Evolutionary conservation across 106 monocot species (phyloP).

Genomic region (Dioscorea zingiberensis): DNA sequence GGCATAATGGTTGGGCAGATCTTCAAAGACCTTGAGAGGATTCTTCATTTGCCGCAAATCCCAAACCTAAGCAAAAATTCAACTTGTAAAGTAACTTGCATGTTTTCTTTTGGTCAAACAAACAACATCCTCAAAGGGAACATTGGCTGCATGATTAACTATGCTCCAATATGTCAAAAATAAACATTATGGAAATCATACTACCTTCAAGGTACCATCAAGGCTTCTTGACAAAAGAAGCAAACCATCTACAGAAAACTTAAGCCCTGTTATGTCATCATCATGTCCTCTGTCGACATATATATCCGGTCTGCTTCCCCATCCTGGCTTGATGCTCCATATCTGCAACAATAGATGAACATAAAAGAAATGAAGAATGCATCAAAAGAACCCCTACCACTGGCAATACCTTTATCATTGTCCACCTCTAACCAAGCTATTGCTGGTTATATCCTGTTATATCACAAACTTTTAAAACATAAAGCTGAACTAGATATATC

Average conservation of each 20-base stretch:
- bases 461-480: too few relatives aligned
- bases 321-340: conserved; percentile 93
- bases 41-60: conserved; percentile 77
- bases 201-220: conserved; percentile 88
- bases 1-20: conserved; percentile 84
- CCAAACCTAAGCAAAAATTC: conserved; percentile 55
- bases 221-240: conserved; percentile 91
- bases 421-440: too few relatives aligned
- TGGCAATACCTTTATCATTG: too few relatives aligned
- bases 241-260: conserved; percentile 73
- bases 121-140: too few relatives aligned
- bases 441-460: too few relatives aligned
- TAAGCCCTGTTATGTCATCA: conserved; percentile 94
- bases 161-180: background rate
- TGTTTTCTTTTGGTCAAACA: too few relatives aligned
- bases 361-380: too few relatives aligned
- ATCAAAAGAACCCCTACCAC: too few relatives aligned
- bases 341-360: conserved; percentile 29
- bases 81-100: background rate
- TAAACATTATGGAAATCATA: background rate
- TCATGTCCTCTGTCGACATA: conserved; percentile 66
- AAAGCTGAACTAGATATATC: too few relatives aligned
- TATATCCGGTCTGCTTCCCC: conserved; percentile 98
- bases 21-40: conserved; percentile 74
- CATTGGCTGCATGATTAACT: too few relatives aligned